A percentile compares a stretch with the other conserved stretches of the same genome.
phyloP scores from a whole-genome alignment of 2,329 filamentous ascomycete genomes.

The Claviceps cyperi region DNA sequence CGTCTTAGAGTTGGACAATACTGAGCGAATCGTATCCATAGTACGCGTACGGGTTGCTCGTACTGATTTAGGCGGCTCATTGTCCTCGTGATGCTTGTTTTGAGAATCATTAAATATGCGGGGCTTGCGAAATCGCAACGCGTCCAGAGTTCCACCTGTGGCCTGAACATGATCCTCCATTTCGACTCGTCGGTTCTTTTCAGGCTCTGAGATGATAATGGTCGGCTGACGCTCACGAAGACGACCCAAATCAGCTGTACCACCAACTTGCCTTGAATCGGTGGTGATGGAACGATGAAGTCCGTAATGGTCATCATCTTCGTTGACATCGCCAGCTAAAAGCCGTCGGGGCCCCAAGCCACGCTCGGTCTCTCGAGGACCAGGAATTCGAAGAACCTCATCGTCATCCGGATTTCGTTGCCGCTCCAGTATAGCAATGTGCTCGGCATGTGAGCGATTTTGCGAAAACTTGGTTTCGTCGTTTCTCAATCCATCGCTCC shows the following conservation, averaged over 20 bases:
- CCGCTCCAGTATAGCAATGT: constrained; percentile 77
- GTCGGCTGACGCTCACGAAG: constrained; percentile 32
- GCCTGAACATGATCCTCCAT: constrained; percentile 28
- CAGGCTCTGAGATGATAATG: constrained; percentile 54
- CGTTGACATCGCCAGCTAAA: constrained; percentile 23
- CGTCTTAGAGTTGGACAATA: constrained; percentile 37
- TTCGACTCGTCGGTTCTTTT: constrained; percentile 22
- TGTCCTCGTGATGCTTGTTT: constrained; percentile 24
- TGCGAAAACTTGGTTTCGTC: constrained; percentile 32
- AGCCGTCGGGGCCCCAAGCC: constrained; percentile 55
- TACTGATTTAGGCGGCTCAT: constrained; percentile 10
- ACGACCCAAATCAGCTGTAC: constrained; percentile 10
- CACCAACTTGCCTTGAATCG: constrained; percentile 14
- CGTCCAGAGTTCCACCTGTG: constrained; percentile 23
- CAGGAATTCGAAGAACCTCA: constrained; percentile 73
- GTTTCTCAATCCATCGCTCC: constrained; percentile 40
- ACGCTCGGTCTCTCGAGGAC: constrained; percentile 76
- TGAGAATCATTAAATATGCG: constrained; percentile 23
- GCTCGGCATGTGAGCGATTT: constrained; percentile 50
- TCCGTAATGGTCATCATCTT: constrained; percentile 18
- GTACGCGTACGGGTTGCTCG: constrained; percentile 30
- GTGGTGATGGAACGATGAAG: constrained; percentile 12
- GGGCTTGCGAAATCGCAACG: constrained; percentile 30
- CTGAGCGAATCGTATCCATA: constrained; percentile 43
- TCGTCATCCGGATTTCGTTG: constrained; percentile 65